Conservation (phyloP, 2,329 filamentous ascomycete genomes). For the Xylaria sp. region DNA sequence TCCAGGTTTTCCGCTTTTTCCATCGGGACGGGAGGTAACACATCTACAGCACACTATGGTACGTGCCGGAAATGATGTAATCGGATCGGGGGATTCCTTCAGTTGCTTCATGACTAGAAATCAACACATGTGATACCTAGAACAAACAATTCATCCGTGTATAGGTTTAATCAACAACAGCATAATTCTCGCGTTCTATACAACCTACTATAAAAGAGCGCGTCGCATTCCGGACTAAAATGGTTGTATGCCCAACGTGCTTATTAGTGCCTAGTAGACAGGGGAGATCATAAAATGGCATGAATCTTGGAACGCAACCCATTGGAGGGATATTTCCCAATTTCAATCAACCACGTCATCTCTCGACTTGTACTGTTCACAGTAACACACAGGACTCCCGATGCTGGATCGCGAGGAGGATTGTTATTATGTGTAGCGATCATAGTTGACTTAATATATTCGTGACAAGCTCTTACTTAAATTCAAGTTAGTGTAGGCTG, state of each 20-base stretch:
- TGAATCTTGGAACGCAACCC: not conserved
- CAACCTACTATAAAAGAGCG: not conserved
- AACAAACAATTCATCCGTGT: not conserved
- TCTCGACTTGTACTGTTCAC: not conserved
- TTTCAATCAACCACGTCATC: conserved; percentile 2
- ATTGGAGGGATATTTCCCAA: not conserved
- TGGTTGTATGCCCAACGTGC: not conserved
- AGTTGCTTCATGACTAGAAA: not conserved
- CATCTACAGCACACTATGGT: not conserved
- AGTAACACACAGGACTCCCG: too few relatives aligned
- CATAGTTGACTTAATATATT: not conserved
- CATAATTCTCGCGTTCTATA: not conserved
- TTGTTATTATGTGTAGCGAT: not conserved
- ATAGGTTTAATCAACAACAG: not conserved
- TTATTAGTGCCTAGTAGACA: not conserved
- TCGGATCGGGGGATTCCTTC: not conserved
- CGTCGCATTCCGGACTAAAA: not conserved
- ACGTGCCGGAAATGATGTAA: not conserved
- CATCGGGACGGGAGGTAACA: not conserved
- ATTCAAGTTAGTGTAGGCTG: not conserved
- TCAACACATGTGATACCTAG: not conserved
- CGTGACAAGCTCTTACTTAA: not conserved
- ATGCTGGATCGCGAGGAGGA: not conserved
- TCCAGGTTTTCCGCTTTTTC: not conserved
- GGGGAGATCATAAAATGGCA: not conserved